A percentile compares a stretch with the other conserved stretches of the same genome.
These are phyloP conservation scores for Nepenthes alata DNA, from an alignment of 179 eudicot genomes.

Conservation along the genomic window DNA sequence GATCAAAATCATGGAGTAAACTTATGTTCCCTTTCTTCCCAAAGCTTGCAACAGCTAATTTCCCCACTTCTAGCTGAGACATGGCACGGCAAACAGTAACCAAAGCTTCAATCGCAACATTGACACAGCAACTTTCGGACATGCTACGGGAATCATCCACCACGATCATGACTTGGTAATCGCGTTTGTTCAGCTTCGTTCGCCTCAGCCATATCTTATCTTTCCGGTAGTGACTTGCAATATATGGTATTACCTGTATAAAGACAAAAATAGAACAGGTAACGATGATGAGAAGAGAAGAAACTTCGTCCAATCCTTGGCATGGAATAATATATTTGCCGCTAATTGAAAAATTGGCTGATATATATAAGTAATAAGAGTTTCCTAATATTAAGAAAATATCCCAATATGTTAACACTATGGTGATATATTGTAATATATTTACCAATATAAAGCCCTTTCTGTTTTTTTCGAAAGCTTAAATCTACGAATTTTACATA, in stretches of 20 bases:
- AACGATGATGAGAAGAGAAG: constrained; percentile 3
- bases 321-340: too few relatives aligned
- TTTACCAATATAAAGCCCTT: too few relatives aligned
- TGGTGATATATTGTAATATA: too few relatives aligned
- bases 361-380: too few relatives aligned
- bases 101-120: constrained; percentile 84
- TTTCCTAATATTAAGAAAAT: too few relatives aligned
- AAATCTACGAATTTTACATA: too few relatives aligned
- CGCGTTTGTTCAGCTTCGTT: constrained; percentile 84
- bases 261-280: not conserved
- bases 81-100: constrained; percentile 97
- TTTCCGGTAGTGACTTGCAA: constrained; percentile 88
- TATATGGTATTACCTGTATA: constrained; percentile 72
- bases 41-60: constrained; percentile 85
- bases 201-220: constrained; percentile 98
- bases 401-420: too few relatives aligned
- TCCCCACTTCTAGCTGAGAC: constrained; percentile 94
- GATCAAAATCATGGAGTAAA: constrained; percentile 83
- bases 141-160: constrained; percentile 97
- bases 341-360: too few relatives aligned
- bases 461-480: too few relatives aligned
- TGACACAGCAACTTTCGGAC: constrained; percentile 82
- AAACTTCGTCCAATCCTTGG: not conserved
- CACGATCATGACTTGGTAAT: constrained; percentile 88
- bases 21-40: constrained; percentile 78